phyloP scores from a whole-genome alignment of 2,329 filamentous ascomycete species.

The Lasiodiplodia gonubiensis region DNA sequence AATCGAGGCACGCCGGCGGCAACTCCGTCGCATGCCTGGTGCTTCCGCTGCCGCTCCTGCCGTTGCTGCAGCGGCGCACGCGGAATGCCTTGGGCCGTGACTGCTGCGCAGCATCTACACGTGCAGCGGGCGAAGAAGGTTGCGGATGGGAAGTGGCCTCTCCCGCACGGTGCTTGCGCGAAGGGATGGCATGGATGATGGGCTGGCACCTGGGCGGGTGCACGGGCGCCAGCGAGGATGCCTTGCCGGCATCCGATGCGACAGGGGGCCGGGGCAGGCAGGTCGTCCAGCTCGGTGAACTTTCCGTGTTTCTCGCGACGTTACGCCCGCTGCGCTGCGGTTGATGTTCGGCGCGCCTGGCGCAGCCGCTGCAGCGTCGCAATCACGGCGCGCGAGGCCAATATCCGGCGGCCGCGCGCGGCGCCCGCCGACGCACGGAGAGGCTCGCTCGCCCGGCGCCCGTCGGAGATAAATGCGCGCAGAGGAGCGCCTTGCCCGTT shows the following conservation, averaged over 20 bases:
- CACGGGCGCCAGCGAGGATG: conserved; percentile 18
- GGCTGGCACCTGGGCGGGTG: background rate
- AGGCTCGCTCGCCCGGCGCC: conserved; percentile 12
- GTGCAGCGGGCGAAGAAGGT: conserved; percentile 21
- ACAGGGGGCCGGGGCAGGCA: conserved; percentile 9
- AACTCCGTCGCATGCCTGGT: conserved; percentile 2
- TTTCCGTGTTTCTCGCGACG: conserved; percentile 24
- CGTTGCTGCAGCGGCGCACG: background rate
- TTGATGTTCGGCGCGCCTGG: conserved; percentile 18
- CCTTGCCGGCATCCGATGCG: conserved; percentile 24
- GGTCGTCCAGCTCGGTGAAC: conserved; percentile 21
- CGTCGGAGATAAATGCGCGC: conserved; percentile 27
- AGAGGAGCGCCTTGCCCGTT: conserved; percentile 22
- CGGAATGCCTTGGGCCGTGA: background rate
- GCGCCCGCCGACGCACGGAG: conserved; percentile 22
- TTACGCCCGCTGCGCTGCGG: conserved; percentile 22
- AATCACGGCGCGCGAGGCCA: conserved; percentile 25
- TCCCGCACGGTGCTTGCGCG: conserved; percentile 18
- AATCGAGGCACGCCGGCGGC: background rate
- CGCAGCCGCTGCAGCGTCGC: conserved; percentile 23
- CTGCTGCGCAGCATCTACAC: background rate
- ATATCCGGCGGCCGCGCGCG: conserved; percentile 25
- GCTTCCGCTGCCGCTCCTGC: background rate
- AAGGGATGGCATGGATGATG: conserved; percentile 5
- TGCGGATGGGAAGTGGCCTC: conserved; percentile 25